These are phyloP conservation scores for Epithele typhae DNA, from an alignment of 768 basidiomycete genomes.

Conservation along the genomic window DNA sequence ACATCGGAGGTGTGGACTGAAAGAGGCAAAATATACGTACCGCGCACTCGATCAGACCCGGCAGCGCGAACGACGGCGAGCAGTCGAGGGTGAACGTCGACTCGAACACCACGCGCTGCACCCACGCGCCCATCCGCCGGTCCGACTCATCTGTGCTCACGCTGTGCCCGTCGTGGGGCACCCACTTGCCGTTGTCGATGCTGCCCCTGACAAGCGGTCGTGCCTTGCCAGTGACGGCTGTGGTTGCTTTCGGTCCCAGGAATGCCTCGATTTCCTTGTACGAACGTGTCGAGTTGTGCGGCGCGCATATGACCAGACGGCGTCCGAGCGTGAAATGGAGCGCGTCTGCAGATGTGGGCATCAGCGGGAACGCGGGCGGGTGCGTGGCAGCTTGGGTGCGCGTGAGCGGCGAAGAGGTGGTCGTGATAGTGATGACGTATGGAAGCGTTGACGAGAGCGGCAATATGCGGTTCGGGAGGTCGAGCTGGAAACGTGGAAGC, in stretches of 20 bases:
- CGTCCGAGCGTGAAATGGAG: conserved; percentile 11
- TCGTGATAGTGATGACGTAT: conserved; percentile 11
- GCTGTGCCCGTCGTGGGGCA: not conserved
- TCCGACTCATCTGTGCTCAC: too few relatives aligned
- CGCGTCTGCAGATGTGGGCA: not conserved
- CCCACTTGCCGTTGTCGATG: not conserved
- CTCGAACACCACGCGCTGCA: conserved; percentile 10
- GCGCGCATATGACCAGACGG: not conserved
- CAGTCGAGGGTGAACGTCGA: conserved; percentile 8
- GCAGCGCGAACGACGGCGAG: conserved; percentile 8
- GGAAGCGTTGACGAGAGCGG: conserved; percentile 11
- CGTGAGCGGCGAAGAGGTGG: conserved; percentile 1
- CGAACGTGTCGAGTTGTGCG: not conserved
- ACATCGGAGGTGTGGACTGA: too few relatives aligned
- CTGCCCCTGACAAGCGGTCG: not conserved
- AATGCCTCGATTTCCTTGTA: too few relatives aligned
- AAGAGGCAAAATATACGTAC: not conserved
- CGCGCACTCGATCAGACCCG: conserved; percentile 1
- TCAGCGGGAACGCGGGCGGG: conserved; percentile 1
- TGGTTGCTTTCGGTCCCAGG: not conserved
- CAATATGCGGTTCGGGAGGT: conserved; percentile 2
- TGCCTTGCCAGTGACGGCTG: too few relatives aligned
- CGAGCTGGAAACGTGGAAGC: conserved; percentile 5
- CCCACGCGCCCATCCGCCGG: conserved; percentile 15
- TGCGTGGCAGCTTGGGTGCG: not conserved